A percentile compares a stretch with the other conserved stretches of the same genome.
These are phyloP conservation scores for Hypoxylon rubiginosum DNA, from an alignment of 2,329 filamentous ascomycete species.

Conservation along the genomic window DNA sequence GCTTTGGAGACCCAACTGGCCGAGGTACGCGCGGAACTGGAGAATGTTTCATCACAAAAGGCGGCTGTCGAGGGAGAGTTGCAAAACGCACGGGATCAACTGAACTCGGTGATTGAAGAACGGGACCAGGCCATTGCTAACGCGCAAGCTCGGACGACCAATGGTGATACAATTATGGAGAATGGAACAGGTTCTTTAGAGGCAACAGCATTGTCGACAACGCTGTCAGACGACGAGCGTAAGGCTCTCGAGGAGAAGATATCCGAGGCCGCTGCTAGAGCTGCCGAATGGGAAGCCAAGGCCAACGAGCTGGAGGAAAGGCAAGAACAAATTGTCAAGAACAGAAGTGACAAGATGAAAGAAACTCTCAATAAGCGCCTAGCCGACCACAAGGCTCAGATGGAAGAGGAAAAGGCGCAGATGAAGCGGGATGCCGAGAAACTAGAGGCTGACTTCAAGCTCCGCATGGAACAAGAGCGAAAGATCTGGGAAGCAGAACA, in stretches of 20 bases:
- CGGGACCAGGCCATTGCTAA: constrained; percentile 71
- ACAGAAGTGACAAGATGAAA: constrained; percentile 78
- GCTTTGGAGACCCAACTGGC: constrained; percentile 65
- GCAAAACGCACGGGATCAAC: constrained; percentile 66
- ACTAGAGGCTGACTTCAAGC: constrained; percentile 65
- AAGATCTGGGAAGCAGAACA: constrained; percentile 51
- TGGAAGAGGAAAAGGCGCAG: constrained; percentile 66
- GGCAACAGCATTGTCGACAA: constrained; percentile 42
- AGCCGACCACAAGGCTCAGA: constrained; percentile 68
- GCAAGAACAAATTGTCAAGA: constrained; percentile 71
- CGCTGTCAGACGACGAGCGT: constrained; percentile 69
- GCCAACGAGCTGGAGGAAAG: constrained; percentile 74
- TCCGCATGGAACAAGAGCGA: constrained; percentile 50
- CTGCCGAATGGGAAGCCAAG: constrained; percentile 74
- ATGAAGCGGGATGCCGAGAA: constrained; percentile 75
- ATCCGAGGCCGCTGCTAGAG: constrained; percentile 70
- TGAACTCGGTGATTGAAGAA: constrained; percentile 73
- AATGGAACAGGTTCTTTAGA: constrained; percentile 45
- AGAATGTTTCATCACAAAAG: constrained; percentile 76
- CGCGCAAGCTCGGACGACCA: constrained; percentile 47
- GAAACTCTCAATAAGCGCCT: constrained; percentile 77
- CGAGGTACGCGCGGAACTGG: constrained; percentile 71
- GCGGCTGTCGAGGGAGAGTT: constrained; percentile 75
- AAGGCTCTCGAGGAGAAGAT: constrained; percentile 74
- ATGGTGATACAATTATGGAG: constrained; percentile 50